A percentile compares a stretch with the other conserved stretches of the same genome.
Conservation (phyloP, 306 rosid genomes). For the Begonia loranthoides region DNA sequence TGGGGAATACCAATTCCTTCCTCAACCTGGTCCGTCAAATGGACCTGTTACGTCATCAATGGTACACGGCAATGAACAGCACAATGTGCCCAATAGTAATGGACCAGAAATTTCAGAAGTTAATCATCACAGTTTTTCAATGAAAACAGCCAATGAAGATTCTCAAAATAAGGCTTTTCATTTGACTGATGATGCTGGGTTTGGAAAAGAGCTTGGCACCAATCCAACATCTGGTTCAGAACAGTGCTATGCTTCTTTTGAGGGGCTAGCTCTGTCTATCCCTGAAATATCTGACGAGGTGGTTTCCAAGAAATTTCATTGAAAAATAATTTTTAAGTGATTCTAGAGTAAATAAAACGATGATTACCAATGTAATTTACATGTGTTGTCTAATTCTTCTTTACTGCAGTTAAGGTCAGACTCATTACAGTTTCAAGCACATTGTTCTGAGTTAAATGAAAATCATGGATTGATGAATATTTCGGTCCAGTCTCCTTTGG, state of each 20-base stretch:
- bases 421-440: constrained; percentile 33
- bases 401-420: constrained; percentile 42
- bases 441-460: constrained; percentile 30
- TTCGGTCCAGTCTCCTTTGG: constrained; percentile 36
- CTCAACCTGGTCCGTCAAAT: constrained; percentile 39
- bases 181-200: constrained; percentile 31
- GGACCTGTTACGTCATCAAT: constrained; percentile 42
- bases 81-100: too few relatives aligned
- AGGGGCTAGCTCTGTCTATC: constrained; percentile 37
- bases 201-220: constrained; percentile 34
- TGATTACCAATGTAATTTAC: constrained; percentile 31
- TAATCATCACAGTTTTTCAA: constrained; percentile 22
- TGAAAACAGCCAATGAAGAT: constrained; percentile 34
- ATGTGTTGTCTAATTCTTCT: constrained; percentile 37
- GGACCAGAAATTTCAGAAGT: constrained; percentile 71
- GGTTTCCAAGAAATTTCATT: constrained; percentile 27
- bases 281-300: constrained; percentile 45
- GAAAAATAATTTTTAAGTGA: constrained; percentile 53
- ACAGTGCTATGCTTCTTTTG: constrained; percentile 52
- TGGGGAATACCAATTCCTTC: constrained; percentile 41
- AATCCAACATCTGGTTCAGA: constrained; percentile 66
- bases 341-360: constrained; percentile 20
- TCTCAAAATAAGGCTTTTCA: constrained; percentile 27
- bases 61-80: constrained; percentile 48
- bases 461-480: constrained; percentile 26